A percentile compares a stretch with the other conserved stretches of the same genome.
These are phyloP conservation scores for Tetrapisispora nanseiensis DNA, from an alignment of 805 yeast species.

Conservation along the genomic window DNA sequence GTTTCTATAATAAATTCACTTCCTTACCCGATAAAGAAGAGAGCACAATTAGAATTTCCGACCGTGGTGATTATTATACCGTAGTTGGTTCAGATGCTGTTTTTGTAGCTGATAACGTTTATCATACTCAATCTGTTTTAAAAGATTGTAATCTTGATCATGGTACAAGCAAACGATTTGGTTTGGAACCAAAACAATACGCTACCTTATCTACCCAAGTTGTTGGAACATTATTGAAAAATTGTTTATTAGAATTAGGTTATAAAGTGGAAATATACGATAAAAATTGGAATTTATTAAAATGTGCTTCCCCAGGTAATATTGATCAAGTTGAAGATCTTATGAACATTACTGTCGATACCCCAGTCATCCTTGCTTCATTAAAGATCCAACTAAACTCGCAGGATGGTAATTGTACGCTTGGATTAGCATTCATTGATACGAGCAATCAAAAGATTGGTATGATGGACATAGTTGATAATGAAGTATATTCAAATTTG, in stretches of 20 bases:
- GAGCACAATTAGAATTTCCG: constrained; percentile 60
- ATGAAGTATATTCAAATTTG: constrained; percentile 75
- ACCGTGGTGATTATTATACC: constrained; percentile 72
- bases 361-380: constrained; percentile 45
- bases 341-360: constrained; percentile 38
- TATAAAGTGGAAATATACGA: constrained; percentile 75
- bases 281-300: constrained; percentile 47
- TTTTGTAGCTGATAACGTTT: constrained; percentile 72
- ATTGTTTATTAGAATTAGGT: constrained; percentile 60
- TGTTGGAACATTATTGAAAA: constrained; percentile 51
- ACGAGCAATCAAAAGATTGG: constrained; percentile 58
- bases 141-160: constrained; percentile 38
- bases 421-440: constrained; percentile 78
- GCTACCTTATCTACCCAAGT: constrained; percentile 74
- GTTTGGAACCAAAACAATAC: constrained; percentile 31
- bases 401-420: constrained; percentile 32
- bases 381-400: constrained; percentile 29
- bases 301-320: constrained; percentile 84
- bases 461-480: constrained; percentile 72
- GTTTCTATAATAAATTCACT: constrained; percentile 39
- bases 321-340: constrained; percentile 67
- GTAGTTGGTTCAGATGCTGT: constrained; percentile 69
- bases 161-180: constrained; percentile 31
- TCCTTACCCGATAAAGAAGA: constrained; percentile 40
- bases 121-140: constrained; percentile 73